Evolutionary conservation across 2,329 filamentous ascomycete species (phyloP).

Genomic region (Dactylellina sp.): DNA sequence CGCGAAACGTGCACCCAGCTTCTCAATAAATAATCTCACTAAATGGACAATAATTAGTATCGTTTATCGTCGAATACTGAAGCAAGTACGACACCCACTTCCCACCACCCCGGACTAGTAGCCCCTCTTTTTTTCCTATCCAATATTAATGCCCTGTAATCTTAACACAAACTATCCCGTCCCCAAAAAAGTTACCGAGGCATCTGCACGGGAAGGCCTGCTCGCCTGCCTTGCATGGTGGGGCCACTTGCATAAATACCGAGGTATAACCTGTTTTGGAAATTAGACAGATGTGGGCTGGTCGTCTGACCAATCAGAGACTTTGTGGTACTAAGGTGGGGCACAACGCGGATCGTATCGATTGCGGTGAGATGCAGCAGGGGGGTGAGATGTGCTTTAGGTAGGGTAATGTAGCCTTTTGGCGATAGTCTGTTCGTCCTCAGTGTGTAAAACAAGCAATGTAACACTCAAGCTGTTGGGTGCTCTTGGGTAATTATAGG

Average conservation of each 20-base stretch:
- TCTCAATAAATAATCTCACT: too few species aligned
- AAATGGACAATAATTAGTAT: too few species aligned
- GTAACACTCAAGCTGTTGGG: too few species aligned
- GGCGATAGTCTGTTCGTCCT: too few species aligned
- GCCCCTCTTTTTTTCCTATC: too few species aligned
- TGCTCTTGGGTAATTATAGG: too few species aligned
- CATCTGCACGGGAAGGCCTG: constrained; percentile 9
- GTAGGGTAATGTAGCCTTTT: background rate
- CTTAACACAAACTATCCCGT: constrained; percentile 2
- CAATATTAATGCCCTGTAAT: too few species aligned
- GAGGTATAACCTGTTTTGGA: constrained; percentile 23
- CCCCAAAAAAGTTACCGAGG: constrained; percentile 37
- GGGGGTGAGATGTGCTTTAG: background rate
- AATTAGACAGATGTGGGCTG: constrained; percentile 3
- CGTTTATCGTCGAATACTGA: too few species aligned
- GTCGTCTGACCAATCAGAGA: constrained; percentile 21
- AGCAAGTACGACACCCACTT: too few species aligned
- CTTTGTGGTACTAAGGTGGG: background rate
- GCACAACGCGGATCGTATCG: background rate
- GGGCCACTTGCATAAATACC: constrained; percentile 34
- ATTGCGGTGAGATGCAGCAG: background rate
- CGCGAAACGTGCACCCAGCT: background rate
- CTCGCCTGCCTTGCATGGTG: constrained; percentile 8
- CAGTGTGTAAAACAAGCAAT: too few species aligned
- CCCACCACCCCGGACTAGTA: too few species aligned